Evolutionary conservation across 306 rosid species (phyloP), one percentile per base, ranked within the genome.

Genomic region (Parietaria judaica): DNA sequence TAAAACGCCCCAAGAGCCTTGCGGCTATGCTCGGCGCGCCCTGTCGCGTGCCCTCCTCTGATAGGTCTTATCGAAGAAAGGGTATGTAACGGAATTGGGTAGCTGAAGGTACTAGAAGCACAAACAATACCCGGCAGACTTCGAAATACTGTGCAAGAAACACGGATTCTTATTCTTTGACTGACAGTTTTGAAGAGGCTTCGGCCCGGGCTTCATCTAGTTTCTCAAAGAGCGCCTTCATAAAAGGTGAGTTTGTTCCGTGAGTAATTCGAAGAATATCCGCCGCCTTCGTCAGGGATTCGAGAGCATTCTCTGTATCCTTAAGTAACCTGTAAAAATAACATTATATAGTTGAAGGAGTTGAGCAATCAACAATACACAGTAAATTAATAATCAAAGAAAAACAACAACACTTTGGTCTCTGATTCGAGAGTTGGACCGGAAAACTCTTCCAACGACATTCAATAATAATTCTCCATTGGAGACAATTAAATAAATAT

Each of bases 201-300:
- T 91, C 96, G 0, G 92, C 88, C 14, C 82, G 88, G 17, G 98
- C 96, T 80, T 91, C 98, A 57, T 88, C 95, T 79, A 88, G 84
- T 80, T 73, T 83, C 80, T 69, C 34, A 59, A 75, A 66, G 14
- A 91, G 88, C 7, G 83, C 92, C 79, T 83, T 83, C 86, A 85
- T 71, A 69, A 91, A 91, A 60, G 81, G 72, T 4, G 87, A 76
- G 36, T 60, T 70, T 37, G 87, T 91, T 54, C 98, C 98, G 69
- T 91, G 98, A 38, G 96, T 88, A 51, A 91, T 68, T 70, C 82
- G 69, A 60, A 91, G 81, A 56, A 83, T 73, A 82, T 85, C 88
- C 58, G 70, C 76, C 0, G 96, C 95, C 77, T 73, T 81, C 49
- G 83, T 76, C 66, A 88, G 70, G 41, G 86, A 83, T 70, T 75